Evolutionary conservation across 78 protist species (phyloP).

Genomic region (Dictyostelium citrinum): DNA sequence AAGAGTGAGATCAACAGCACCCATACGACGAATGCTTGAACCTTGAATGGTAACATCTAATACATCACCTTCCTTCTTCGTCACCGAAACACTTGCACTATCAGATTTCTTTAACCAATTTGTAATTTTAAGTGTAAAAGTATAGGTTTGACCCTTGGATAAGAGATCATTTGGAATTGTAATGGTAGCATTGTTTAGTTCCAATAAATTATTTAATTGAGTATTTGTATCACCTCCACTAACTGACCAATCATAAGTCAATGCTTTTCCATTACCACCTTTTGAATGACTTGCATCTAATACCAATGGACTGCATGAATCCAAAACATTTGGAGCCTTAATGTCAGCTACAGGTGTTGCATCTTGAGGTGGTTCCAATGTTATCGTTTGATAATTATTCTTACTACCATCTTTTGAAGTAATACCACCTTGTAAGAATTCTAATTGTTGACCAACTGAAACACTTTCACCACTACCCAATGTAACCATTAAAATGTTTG

Average conservation of each 20-base stretch:
- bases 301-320: slow-evolving; percentile 2
- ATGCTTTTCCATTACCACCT: slow-evolving; percentile 7
- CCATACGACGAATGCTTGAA: not conserved
- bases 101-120: slow-evolving; percentile 31
- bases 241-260: slow-evolving; percentile 9
- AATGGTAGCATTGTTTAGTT: not conserved
- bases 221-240: not conserved
- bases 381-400: not conserved
- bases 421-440: slow-evolving; percentile 20
- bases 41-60: slow-evolving; percentile 8
- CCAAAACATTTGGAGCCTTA: slow-evolving; percentile 30
- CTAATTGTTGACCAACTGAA: not conserved
- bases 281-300: slow-evolving; percentile 35
- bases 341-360: not conserved
- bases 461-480: not conserved
- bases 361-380: slow-evolving; percentile 5
- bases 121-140: not conserved
- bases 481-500: not conserved
- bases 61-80: not conserved
- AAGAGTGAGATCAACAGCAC: not conserved
- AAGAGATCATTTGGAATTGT: slow-evolving; percentile 5
- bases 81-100: not conserved
- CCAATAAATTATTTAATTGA: not conserved
- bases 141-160: not conserved
- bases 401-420: slow-evolving; percentile 24